phyloP scores from a whole-genome alignment of 2,329 filamentous ascomycete genomes.

The Scedosporium aurantiacum region DNA sequence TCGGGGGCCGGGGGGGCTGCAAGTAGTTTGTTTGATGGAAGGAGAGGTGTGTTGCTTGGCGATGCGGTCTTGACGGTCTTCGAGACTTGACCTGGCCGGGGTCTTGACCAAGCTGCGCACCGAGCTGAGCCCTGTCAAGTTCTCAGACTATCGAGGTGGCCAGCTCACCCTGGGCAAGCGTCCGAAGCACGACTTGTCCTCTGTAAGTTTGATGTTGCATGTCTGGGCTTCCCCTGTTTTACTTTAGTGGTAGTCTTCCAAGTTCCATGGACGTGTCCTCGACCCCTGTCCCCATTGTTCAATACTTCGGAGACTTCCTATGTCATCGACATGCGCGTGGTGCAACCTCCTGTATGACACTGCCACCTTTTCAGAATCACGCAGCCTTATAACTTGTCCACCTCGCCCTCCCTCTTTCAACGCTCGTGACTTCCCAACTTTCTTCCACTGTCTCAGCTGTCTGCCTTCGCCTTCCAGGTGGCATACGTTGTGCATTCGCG shows the following conservation, averaged over 20 bases:
- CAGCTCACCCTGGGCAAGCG: neutral
- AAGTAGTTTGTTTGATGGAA: no score
- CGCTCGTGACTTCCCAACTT: neutral
- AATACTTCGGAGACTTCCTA: no score
- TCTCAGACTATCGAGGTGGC: neutral
- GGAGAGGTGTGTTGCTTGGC: neutral
- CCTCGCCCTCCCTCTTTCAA: neutral
- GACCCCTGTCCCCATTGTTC: neutral
- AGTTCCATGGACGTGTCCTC: neutral
- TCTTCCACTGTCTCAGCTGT: neutral
- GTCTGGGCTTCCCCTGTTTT: neutral
- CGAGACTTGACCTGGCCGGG: neutral
- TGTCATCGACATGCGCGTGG: neutral
- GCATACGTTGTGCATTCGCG: no score
- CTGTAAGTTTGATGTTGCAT: neutral
- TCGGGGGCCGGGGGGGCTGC: neutral
- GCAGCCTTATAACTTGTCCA: neutral
- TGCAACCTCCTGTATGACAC: neutral
- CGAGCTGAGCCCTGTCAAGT: neutral
- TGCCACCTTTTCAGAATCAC: neutral
- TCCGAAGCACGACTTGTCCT: neutral
- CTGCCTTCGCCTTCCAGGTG: no score
- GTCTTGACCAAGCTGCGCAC: neutral
- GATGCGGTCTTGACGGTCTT: no score
- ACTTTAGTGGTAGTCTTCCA: no score